phyloP scores from a whole-genome alignment of 2,329 filamentous ascomycete genomes.

The Cladosporium sp. region DNA sequence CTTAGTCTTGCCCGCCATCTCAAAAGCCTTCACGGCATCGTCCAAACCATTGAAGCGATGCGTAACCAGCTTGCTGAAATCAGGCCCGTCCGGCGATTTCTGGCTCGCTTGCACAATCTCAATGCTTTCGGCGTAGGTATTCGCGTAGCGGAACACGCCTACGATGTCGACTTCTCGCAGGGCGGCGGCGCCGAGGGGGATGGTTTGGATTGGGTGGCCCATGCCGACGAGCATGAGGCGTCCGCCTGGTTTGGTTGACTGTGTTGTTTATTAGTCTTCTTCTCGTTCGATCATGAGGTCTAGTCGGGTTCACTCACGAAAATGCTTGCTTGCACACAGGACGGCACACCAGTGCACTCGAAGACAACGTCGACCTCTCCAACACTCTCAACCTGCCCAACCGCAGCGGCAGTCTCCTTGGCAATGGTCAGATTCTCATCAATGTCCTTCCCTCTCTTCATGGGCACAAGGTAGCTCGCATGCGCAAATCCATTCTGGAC shows the following conservation, averaged over 20 bases:
- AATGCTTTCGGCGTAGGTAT: conserved; percentile 71
- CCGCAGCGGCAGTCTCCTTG: conserved; percentile 45
- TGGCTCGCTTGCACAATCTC: conserved; percentile 46
- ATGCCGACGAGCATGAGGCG: conserved; percentile 75
- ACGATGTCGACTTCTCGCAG: conserved; percentile 72
- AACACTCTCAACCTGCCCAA: conserved; percentile 37
- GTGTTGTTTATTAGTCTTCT: neutral
- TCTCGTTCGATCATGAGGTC: neutral
- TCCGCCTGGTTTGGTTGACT: conserved; percentile 50
- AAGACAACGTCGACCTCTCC: conserved; percentile 66
- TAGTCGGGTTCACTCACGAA: conserved; percentile 47
- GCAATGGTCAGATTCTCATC: conserved; percentile 53
- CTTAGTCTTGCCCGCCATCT: conserved; percentile 63
- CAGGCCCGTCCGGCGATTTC: conserved; percentile 50
- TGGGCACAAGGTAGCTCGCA: conserved; percentile 41
- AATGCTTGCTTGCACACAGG: conserved; percentile 70
- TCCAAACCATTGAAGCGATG: conserved; percentile 65
- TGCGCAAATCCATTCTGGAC: conserved; percentile 47
- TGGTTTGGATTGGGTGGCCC: conserved; percentile 71
- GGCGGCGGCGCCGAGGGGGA: conserved; percentile 68
- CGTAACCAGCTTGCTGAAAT: conserved; percentile 68
- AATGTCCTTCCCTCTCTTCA: conserved; percentile 43
- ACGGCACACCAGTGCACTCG: conserved; percentile 73
- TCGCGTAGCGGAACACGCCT: conserved; percentile 74
- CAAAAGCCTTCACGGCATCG: conserved; percentile 61